These are phyloP conservation scores for Aspergillus panamensis DNA, from an alignment of 495 filamentous ascomycete genomes.

Conservation along the genomic window DNA sequence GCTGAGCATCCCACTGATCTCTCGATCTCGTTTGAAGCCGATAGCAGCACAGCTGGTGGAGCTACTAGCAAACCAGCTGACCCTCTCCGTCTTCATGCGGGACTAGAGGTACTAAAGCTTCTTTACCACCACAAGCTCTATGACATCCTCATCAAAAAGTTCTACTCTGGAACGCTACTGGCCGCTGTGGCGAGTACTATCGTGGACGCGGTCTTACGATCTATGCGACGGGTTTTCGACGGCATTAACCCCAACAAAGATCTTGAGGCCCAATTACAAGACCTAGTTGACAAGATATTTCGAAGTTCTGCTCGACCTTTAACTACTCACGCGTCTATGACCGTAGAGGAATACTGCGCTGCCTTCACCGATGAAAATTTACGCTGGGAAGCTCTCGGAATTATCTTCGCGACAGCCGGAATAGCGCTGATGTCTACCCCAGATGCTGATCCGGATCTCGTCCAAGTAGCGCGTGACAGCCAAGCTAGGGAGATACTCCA, in stretches of 20 bases:
- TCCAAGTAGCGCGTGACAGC: slow-evolving; percentile 20
- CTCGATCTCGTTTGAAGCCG: slow-evolving; percentile 35
- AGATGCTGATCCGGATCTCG: slow-evolving; percentile 35
- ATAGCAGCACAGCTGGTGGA: slow-evolving; percentile 30
- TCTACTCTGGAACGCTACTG: slow-evolving; percentile 24
- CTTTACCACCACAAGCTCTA: slow-evolving; percentile 34
- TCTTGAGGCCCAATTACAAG: slow-evolving; percentile 29
- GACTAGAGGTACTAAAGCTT: slow-evolving; percentile 41
- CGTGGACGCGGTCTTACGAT: slow-evolving; percentile 29
- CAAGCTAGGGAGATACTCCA: slow-evolving; percentile 31
- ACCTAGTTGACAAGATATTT: slow-evolving; percentile 31
- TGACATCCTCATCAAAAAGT: slow-evolving; percentile 28
- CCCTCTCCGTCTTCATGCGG: slow-evolving; percentile 36
- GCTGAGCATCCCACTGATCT: slow-evolving; percentile 39
- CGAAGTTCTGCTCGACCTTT: slow-evolving; percentile 34
- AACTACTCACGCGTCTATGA: slow-evolving; percentile 29
- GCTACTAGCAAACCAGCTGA: slow-evolving; percentile 27
- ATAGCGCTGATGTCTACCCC: slow-evolving; percentile 37
- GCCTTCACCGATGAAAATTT: slow-evolving; percentile 50
- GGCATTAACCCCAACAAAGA: slow-evolving; percentile 22
- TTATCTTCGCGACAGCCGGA: slow-evolving; percentile 50
- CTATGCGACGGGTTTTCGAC: slow-evolving; percentile 27
- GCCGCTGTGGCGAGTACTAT: slow-evolving; percentile 25
- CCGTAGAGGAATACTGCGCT: slow-evolving; percentile 33
- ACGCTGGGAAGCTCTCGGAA: slow-evolving; percentile 58